Evolutionary conservation across 2,329 filamentous ascomycete genomes (phyloP).

Genomic region (Cladosporium sphaerospermum): DNA sequence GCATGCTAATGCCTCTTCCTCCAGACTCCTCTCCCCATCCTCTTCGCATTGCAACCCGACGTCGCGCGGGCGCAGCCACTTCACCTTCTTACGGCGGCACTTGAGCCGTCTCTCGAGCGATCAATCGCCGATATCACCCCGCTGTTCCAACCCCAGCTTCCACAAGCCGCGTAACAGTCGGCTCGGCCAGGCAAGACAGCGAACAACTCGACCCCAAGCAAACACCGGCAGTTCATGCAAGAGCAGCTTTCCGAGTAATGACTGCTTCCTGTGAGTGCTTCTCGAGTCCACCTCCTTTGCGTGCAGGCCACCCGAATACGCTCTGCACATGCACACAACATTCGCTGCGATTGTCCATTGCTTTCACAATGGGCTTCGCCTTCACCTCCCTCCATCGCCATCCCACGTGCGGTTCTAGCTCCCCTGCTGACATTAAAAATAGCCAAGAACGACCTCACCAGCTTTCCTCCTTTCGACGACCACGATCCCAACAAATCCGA

Average conservation of each 20-base stretch:
- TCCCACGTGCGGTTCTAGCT: background rate
- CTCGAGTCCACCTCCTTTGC: background rate
- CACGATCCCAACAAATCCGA: conserved; percentile 19
- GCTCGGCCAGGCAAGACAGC: background rate
- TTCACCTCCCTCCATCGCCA: background rate
- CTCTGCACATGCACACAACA: too few species aligned
- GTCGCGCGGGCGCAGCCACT: background rate
- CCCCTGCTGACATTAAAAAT: background rate
- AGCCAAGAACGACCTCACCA: conserved; percentile 23
- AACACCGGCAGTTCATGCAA: conserved; percentile 17
- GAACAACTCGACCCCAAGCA: conserved; percentile 3
- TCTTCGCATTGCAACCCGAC: conserved; percentile 3
- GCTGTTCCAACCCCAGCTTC: background rate
- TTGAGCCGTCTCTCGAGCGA: background rate
- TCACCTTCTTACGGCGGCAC: background rate
- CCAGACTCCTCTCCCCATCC: background rate
- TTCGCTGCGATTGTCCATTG: background rate
- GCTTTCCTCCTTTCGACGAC: conserved; percentile 30
- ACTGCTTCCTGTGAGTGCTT: conserved; percentile 24
- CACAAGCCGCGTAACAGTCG: background rate
- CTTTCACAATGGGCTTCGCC: background rate
- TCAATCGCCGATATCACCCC: background rate
- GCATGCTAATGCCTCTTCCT: conserved; percentile 2
- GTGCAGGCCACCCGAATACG: too few species aligned
- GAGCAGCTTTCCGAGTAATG: conserved; percentile 22